These are phyloP conservation scores for Ochetophila trinervis DNA, from an alignment of 306 rosid genomes.

Conservation along the genomic window DNA sequence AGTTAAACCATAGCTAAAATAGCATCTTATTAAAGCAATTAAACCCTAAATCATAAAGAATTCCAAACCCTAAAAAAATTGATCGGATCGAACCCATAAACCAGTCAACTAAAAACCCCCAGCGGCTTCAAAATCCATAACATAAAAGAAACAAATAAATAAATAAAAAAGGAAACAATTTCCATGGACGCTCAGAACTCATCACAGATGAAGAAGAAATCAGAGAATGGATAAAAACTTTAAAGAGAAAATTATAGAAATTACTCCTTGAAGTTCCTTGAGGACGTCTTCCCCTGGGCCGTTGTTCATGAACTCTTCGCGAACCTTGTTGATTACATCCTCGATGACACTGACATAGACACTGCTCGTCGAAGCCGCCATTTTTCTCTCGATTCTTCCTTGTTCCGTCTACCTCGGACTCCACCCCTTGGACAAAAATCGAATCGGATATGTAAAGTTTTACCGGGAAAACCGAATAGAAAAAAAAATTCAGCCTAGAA, in stretches of 20 bases:
- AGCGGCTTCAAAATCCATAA: constrained; percentile 7
- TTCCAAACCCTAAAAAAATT: constrained; percentile 31
- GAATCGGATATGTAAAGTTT: constrained; percentile 12
- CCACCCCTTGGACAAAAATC: constrained; percentile 2
- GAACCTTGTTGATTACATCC: constrained; percentile 89
- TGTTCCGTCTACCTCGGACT: constrained; percentile 22
- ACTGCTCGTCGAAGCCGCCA: constrained; percentile 78
- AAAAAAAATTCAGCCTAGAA: constrained; percentile 2
- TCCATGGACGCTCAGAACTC: not conserved
- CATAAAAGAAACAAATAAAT: too few relatives aligned
- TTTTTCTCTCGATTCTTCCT: constrained; percentile 22
- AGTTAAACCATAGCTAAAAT: constrained; percentile 22
- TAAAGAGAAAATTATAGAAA: constrained; percentile 16
- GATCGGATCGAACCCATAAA: constrained; percentile 55
- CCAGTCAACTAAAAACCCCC: constrained; percentile 18
- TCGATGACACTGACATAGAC: constrained; percentile 89
- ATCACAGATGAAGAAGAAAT: not conserved
- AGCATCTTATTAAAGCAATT: constrained; percentile 2
- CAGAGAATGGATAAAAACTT: not conserved
- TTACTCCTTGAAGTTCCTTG: constrained; percentile 98
- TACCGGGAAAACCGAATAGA: not conserved
- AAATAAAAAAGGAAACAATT: not conserved
- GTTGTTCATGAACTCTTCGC: constrained; percentile 78
- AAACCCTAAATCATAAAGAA: constrained; percentile 7
- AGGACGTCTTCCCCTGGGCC: constrained; percentile 94